A percentile compares a stretch with the other conserved stretches of the same genome.
phyloP scores from a whole-genome alignment of 768 basidiomycete genomes.

The Saitozyma sp. region DNA sequence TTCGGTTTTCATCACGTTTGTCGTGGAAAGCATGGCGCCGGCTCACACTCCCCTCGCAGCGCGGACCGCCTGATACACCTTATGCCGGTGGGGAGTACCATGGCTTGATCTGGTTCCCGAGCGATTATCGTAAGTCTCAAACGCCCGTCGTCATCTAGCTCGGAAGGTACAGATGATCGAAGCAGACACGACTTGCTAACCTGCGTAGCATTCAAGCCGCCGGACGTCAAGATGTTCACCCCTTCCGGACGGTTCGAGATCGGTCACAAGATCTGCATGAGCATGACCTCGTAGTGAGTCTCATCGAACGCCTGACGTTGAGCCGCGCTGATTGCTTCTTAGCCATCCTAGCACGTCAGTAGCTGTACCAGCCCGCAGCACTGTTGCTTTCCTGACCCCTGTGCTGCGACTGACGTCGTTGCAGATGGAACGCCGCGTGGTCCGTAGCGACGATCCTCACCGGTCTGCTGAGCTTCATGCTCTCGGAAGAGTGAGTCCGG shows the following conservation, averaged over 20 bases:
- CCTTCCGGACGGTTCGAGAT: conserved; percentile 52
- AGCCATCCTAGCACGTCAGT: conserved; percentile 47
- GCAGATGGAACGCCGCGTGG: conserved; percentile 50
- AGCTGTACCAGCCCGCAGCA: neutral
- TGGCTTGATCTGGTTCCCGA: conserved; percentile 84
- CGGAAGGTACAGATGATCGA: neutral
- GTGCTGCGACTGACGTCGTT: conserved; percentile 7
- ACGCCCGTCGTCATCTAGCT: neutral
- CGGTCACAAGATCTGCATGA: conserved; percentile 83
- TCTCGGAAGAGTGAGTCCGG: conserved; percentile 35
- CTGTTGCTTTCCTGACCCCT: too few species aligned
- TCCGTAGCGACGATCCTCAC: conserved; percentile 69
- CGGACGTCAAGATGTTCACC: conserved; percentile 82
- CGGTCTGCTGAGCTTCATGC: conserved; percentile 61
- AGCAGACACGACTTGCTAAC: neutral
- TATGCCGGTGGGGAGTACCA: conserved; percentile 92
- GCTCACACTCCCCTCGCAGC: conserved; percentile 56
- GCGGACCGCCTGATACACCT: conserved; percentile 90
- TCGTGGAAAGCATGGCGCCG: neutral
- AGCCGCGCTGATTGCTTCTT: conserved; percentile 3
- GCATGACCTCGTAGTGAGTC: conserved; percentile 63
- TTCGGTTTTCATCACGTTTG: neutral
- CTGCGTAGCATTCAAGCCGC: conserved; percentile 73
- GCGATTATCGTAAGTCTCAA: conserved; percentile 68
- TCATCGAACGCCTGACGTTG: neutral